phyloP scores from a whole-genome alignment of 805 yeast species.

The Candida stauntonica region DNA sequence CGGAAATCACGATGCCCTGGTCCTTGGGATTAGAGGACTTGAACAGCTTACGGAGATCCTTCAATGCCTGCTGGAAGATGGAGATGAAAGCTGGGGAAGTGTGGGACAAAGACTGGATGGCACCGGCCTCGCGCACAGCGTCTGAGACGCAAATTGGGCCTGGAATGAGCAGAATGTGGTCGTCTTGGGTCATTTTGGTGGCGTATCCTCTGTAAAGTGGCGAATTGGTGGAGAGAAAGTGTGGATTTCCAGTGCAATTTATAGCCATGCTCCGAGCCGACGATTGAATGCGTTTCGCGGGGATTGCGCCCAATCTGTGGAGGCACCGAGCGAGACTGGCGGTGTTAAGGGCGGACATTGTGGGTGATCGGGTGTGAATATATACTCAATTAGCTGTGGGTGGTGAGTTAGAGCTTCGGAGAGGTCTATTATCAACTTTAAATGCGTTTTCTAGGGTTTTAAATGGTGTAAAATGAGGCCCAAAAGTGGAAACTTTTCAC shows the following conservation, averaged over 20 bases:
- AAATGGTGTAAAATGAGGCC: too few species aligned
- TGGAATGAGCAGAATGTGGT: constrained; percentile 55
- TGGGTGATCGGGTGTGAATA: too few species aligned
- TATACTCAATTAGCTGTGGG: too few species aligned
- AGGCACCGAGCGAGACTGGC: too few species aligned
- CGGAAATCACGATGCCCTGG: constrained; percentile 79
- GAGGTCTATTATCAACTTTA: too few species aligned
- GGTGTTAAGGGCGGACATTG: too few species aligned
- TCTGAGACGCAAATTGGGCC: constrained; percentile 87
- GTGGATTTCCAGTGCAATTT: constrained; percentile 1
- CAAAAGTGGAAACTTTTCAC: background rate
- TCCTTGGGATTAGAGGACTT: constrained; percentile 60
- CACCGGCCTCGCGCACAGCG: constrained; percentile 71
- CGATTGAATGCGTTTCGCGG: too few species aligned
- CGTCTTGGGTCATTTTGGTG: constrained; percentile 10
- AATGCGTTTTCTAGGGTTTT: too few species aligned
- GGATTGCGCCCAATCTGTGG: too few species aligned
- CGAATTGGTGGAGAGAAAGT: background rate
- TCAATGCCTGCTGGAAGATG: constrained; percentile 65
- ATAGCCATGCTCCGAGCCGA: background rate
- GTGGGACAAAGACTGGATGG: constrained; percentile 84
- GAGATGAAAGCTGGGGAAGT: constrained; percentile 79
- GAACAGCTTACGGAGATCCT: constrained; percentile 69
- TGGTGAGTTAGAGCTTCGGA: too few species aligned
- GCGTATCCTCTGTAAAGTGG: background rate